Evolutionary conservation across 352 stramenopile species (phyloP).

Genomic region (Pythium phragmitis): DNA sequence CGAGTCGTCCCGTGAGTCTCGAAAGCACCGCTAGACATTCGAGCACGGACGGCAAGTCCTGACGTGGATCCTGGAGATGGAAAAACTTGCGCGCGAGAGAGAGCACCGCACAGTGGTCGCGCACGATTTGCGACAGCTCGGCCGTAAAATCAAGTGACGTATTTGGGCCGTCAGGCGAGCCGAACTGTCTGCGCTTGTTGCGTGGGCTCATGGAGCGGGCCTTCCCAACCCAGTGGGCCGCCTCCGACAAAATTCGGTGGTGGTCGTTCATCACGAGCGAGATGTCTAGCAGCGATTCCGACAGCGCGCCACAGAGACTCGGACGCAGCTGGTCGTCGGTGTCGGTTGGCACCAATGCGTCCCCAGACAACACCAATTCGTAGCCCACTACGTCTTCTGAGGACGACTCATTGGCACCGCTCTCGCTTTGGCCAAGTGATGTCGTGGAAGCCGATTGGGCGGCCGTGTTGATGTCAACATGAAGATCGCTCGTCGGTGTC

Average conservation of each 20-base stretch:
- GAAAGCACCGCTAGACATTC: constrained; percentile 56
- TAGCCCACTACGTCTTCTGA: constrained; percentile 19
- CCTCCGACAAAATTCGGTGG: constrained; percentile 56
- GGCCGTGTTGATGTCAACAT: background rate
- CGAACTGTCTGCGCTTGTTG: constrained; percentile 6
- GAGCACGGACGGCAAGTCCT: constrained; percentile 49
- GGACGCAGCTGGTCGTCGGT: background rate
- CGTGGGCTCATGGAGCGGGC: constrained; percentile 21
- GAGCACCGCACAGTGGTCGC: constrained; percentile 54
- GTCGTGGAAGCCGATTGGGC: background rate
- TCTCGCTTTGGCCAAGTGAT: background rate
- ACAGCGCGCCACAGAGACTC: constrained; percentile 26
- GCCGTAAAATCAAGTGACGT: constrained; percentile 33
- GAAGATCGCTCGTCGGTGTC: constrained; percentile 20
- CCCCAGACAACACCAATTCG: constrained; percentile 12
- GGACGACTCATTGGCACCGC: background rate
- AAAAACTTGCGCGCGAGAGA: constrained; percentile 51
- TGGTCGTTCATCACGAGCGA: constrained; percentile 79
- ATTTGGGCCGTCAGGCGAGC: background rate
- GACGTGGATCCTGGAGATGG: constrained; percentile 45
- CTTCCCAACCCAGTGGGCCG: constrained; percentile 47
- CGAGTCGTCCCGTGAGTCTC: constrained; percentile 30
- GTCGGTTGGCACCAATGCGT: constrained; percentile 10
- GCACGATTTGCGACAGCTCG: constrained; percentile 53
- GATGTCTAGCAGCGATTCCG: constrained; percentile 65